Evolutionary conservation across 2,329 filamentous ascomycete genomes (phyloP), one percentile per base, ranked within the genome.

Genomic region (Penicillium sclerotigenum): DNA sequence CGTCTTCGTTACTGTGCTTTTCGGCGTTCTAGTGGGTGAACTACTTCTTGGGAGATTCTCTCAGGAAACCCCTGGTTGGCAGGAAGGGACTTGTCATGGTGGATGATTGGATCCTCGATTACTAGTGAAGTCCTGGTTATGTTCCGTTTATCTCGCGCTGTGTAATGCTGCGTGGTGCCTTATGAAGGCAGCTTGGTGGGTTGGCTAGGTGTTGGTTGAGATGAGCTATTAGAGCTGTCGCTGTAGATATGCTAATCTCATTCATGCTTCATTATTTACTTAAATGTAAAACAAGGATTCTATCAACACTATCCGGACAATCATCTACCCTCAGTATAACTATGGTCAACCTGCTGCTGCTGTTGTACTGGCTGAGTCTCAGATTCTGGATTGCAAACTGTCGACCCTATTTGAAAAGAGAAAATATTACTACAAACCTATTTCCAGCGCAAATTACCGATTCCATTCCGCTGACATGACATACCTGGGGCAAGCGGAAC

Each of bases 401-500:
- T 52, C n/a, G 41, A 52, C 4, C 49, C 41, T 52, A 29, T 18
- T 13, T 7, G 13, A 34, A 29, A 14, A 0, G 16, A 10, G 26
- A 16, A 16, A 26, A 46, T 11, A 8, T 46, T 31, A 46, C 18
- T 46, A 46, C 18, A 31, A 20, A 31, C 11, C 13, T 45, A 45
- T 11, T 6, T 16, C 42, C 13, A 22, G 10, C 6, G 3, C 13
- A 22, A 3, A 29, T 13, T 3, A 37, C n/a, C n/a, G 18, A 31
- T 11, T n/a, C 14, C 14, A 14, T 36, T 34, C 16, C 16, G n/a
- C 18, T 47, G 31, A 18, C n/a, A 47, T 20, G 14, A 28, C 37
- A 20, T 48, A 53, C 51, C 51, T 48, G 48, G 48, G n/a, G 28
- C 28, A 41, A 53, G 51, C 8, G 43, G 51, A 31, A 53, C 51